Evolutionary conservation across 805 yeast genomes (phyloP), one percentile per base, ranked within the genome.

Genomic region (Ascoidea asiatica): DNA sequence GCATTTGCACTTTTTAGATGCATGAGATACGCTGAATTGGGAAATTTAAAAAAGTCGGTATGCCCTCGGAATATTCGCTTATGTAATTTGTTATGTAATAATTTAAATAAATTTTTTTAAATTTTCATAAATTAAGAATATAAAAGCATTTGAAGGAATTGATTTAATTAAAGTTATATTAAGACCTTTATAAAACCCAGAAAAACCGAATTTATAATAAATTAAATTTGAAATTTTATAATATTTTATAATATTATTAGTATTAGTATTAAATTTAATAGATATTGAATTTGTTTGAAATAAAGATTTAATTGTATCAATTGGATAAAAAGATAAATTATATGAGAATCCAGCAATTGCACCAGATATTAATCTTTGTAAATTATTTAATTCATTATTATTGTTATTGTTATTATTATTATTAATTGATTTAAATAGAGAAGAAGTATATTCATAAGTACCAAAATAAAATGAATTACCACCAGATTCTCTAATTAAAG

Each of bases 391-490:
- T 35, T 54, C 58, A 19, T 43, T 45, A 3, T 23, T 22, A 1
- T 29, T 19, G 7, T 56, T 57, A 5, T 48, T 43, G 37, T 49
- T 51, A 2, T 44, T 42, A 21, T 56, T 58, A 44, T 53, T 56
- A 51, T 65, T 53, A 19, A 44, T 40, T n/a, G 49, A 49, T 47
- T 68, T 66, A 50, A 75, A 63, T n/a, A 55, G 50, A 1, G 53
- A 53, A 19, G 65, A 58, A 5, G 72, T 63, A 40, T 70, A 62
- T 57, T 88, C 95, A 59, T 88, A 88, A 17, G 92, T 75, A 0
- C 95, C 90, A 64, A 89, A 89, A 97, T 97, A 89, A 1, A 90
- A 79, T 4, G 95, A 85, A 1, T 95, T 84, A 5, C 97, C 97
- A 22, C 88, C 81, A 37, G 85, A 72, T 58, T 89, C 97, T 53